Evolutionary conservation across 2,329 filamentous ascomycete species (phyloP), one percentile per base, ranked within the genome.

Genomic region (Cladosporium halotolerans): DNA sequence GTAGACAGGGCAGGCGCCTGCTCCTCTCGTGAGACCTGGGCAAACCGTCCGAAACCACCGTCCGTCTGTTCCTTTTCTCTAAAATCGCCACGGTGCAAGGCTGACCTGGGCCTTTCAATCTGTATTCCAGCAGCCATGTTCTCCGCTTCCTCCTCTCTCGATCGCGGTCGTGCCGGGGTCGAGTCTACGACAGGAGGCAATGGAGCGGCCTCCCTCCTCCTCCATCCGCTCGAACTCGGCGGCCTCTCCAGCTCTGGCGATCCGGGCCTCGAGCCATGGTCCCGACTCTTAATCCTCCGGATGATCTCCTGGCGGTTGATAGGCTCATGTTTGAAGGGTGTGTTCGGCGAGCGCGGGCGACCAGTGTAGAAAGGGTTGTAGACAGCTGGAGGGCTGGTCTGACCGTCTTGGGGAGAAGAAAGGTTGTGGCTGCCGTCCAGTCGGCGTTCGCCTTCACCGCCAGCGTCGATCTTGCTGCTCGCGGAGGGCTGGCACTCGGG

Each of bases 21-120:
- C 16, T 63, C 62, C 23, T 59, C 55, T 45, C 46, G 42, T 34
- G 48, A 16, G 16, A 49, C 32, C 49, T 55, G 36, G 4, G 49
- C 55, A 46, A 62, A 63, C 28, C 57, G 54, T 16, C 55, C 55
- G 38, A 61, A 61, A 6, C 51, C 52, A 13, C 49, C 36, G 3
- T 41, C 39, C 18, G 42, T 44, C 16, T 61, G 52, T 49, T 72
- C 68, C 54, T 75, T 72, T 65, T 81, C 75, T 48, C 76, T 71
- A 58, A 84, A 84, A 62, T 85, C 81, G 45, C 82, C 81, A 18
- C 80, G 78, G 64, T 84, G 82, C 54, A 85, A 66, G 43, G 82
- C 81, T 32, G 92, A 97, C 52, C 88, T 79, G 44, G 92, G 92
- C 49, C 91, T 81, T 68, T 91, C 85, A 57, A 95, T 92, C 58